Base-by-base conservation (phyloP, 176 grass and related monocot genomes). In the Elaeis guineensis region DNA sequence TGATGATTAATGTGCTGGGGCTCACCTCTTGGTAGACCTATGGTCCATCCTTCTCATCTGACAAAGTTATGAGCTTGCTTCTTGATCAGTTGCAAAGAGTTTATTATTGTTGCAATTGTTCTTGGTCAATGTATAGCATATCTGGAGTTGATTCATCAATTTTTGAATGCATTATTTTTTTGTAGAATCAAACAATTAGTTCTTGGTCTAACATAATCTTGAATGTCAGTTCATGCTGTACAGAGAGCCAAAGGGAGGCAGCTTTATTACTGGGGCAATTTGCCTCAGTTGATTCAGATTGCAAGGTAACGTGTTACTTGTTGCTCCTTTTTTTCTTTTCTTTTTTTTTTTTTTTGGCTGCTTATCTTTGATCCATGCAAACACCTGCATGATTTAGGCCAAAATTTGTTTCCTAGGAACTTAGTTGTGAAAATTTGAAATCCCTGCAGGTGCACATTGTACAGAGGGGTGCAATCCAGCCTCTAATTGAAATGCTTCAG, bases 181-280 rank as follows among this genome's bases (percentile, higher is more conserved):
- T 9, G 6, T 35, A 2, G 2, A 35, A 11, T 35, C 8, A 35
- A 35, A 6, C 32, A 14, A 17, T 14, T 11, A 5, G 32, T 35
- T 21, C 5, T 54, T 12, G 20, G 54, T 32, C 70, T 62, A 72
- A 5, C 49, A 39, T 35, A 24, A 18, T 49, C 7, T 6, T 17
- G 26, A 17, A 28, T 39, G 65, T 48, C 72, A 98, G 94, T 79
- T 98, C 94, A 58, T 98, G 76, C 23, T 98, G 94, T 62, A 98
- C 85, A 1, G 94, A 98, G 77, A 98, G 94, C 71, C 94, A 98
- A 89, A 89, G 94, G 71, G 94, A 98, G 79, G 94, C 94, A 74
- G 94, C 94, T 73, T 86, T 98, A 50, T 86, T 98, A 50, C 73
- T 98, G 55, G 94, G 94, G 60, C 94, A 98, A 65, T 98, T 98